Evolutionary conservation across 176 grass and related monocot genomes (phyloP).

Genomic region (Juncus effusus): DNA sequence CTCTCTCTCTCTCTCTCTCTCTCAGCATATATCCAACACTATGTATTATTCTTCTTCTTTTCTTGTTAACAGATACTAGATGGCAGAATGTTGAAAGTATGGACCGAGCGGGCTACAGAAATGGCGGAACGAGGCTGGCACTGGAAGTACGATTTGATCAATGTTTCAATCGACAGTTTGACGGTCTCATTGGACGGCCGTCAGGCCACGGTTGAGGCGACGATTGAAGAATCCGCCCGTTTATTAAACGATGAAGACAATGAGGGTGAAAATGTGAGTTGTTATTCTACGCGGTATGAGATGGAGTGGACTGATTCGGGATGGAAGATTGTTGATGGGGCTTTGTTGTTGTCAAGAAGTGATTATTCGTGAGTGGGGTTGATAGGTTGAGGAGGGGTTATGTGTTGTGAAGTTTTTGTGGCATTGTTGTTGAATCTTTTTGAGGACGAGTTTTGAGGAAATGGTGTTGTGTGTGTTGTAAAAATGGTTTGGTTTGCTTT

Average conservation of each 20-base stretch:
- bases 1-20: not conserved
- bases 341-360: slow-evolving; percentile 46
- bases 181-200: slow-evolving; percentile 58
- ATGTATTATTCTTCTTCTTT: not conserved
- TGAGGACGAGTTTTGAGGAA: too few species aligned
- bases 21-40: not conserved
- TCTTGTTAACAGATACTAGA: slow-evolving; percentile 50
- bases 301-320: slow-evolving; percentile 41
- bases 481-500: too few species aligned
- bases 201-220: slow-evolving; percentile 71
- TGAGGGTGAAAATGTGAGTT: slow-evolving; percentile 40
- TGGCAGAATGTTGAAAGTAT: slow-evolving; percentile 86
- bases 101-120: slow-evolving; percentile 63
- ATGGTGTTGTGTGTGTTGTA: too few species aligned
- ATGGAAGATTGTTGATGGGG: slow-evolving; percentile 92
- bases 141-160: slow-evolving; percentile 70
- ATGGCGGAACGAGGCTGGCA: slow-evolving; percentile 68
- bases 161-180: slow-evolving; percentile 61
- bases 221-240: slow-evolving; percentile 54
- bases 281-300: slow-evolving; percentile 73
- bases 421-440: not conserved
- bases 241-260: slow-evolving; percentile 39
- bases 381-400: too few species aligned
- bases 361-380: too few species aligned
- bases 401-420: too few species aligned